These are phyloP conservation scores for Trichoderma brevicompactum DNA, from an alignment of 2,329 filamentous ascomycete genomes.

Conservation along the genomic window DNA sequence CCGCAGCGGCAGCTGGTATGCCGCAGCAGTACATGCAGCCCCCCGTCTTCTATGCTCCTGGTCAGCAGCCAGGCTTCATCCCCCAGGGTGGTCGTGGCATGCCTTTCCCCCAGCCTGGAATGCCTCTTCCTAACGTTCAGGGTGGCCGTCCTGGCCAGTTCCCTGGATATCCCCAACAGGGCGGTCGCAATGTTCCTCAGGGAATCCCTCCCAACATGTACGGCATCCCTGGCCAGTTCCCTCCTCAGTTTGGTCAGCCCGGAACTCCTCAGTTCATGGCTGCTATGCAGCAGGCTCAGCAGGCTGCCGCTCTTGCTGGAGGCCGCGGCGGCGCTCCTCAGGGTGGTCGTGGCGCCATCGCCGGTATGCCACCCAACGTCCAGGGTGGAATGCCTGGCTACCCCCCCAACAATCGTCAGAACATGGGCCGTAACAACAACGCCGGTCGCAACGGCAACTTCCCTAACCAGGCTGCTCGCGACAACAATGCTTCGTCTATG, in stretches of 20 bases:
- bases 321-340: conserved; percentile 67
- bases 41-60: conserved; percentile 89
- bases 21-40: conserved; percentile 86
- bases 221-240: conserved; percentile 77
- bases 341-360: conserved; percentile 74
- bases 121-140: conserved; percentile 72
- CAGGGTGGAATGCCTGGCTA: conserved; percentile 59
- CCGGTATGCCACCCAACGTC: conserved; percentile 72
- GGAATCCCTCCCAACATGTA: conserved; percentile 89
- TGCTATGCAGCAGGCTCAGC: conserved; percentile 78
- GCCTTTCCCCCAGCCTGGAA: conserved; percentile 66
- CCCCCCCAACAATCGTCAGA: conserved; percentile 60
- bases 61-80: conserved; percentile 74
- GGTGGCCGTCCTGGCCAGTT: conserved; percentile 86
- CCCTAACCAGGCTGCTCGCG: conserved; percentile 55
- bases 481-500: conserved; percentile 42
- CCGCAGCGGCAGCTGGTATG: conserved; percentile 86
- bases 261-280: conserved; percentile 79
- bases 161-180: conserved; percentile 82
- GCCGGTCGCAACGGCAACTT: conserved; percentile 51
- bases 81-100: conserved; percentile 68
- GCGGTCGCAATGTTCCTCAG: conserved; percentile 83
- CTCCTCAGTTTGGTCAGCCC: conserved; percentile 78
- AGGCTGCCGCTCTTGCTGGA: conserved; percentile 56
- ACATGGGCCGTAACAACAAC: conserved; percentile 52